Base-by-base conservation (phyloP, 2,329 filamentous ascomycete genomes). In the Diaporthe sp. region DNA sequence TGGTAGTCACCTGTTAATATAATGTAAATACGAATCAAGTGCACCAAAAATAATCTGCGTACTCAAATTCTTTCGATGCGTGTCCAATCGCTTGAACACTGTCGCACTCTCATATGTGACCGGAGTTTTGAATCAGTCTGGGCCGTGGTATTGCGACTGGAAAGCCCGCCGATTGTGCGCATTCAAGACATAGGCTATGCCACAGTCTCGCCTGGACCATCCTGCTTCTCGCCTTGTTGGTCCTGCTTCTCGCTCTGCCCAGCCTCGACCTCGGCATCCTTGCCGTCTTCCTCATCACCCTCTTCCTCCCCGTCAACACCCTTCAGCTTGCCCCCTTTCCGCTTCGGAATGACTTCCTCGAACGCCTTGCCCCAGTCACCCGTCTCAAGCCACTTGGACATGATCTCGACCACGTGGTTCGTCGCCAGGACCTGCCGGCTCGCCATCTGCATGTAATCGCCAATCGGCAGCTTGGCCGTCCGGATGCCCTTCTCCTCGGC, bases 351-450 rank as follows among this genome's bases (percentile, higher is more conserved):
- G 4, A 97, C 95, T 68, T 91, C 89, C 84, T 96, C 85, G 82
- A 99, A 99, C 0, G 97, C 96, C 80, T 94, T 88, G 1, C 93
- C 96, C 97, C 97, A 99, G 82, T 98, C 94, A 2, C 94, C 94
- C 66, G 91, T 91, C 83, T 98, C 95, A 72, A 99, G 84, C 95
- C 96, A 99, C 77, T 92, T 92, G 60, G 98, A 85, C 95, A 99
- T 98, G 77, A 99, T 98, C 84, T 98, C 96, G 61, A 97, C 91
- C 1, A 99, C 97, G 81, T 99, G 97, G 81, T 98, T 99, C 10
- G 96, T 98, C 4, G 96, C 93, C 74, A 99, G 86, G 6, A 99
- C 94, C 79, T 93, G 91, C 42, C 97, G 91, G 79, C 93, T 96
- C 73, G 92, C 90, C 94, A 99, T 97, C 77, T 95, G 90, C 87